Base-by-base conservation (phyloP, 2,329 filamentous ascomycete species). In the Sclerotinia borealis region DNA sequence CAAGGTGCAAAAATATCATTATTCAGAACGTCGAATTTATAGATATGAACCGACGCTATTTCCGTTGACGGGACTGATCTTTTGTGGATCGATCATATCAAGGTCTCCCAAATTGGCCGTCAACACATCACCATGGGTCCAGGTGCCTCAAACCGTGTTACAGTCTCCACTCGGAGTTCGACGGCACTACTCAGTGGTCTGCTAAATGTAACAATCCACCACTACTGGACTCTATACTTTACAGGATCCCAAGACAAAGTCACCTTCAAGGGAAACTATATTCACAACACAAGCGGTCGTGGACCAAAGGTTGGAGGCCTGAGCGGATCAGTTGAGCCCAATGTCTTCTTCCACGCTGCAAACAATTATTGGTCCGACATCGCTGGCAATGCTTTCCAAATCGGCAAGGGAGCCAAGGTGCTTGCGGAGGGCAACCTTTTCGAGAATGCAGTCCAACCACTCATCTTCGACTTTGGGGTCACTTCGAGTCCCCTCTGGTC, bases 21-120 rank as follows among this genome's bases (percentile, higher is more conserved):
- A 59, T 59, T 34, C 55, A 59, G 55, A 85, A 83, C 74, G 75
- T 84, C 62, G 78, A 80, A 60, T 78, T 85, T 70, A 83, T 81
- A 59, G 76, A 82, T 59, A 75, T 85, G 55, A 85, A 85, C 76
- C 79, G 83, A 85, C 71, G 83, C 79, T 45, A 83, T 85, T 71
- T 83, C 81, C 47, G 72, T 85, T 8, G 75, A 82, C 63, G 75
- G 77, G 49, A 72, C 76, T 17, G 79, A 81, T 66, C 66, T 78
- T 39, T 68, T 80, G 15, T 72, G 70, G 69, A 69, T 72, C 31
- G 68, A 71, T 39, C 69, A 70, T 43, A 64, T 69, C 15, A 71
- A 61, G 64, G 65, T 75, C 59, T 78, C 77, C 2, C 69, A 76
- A 19, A 74, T 80, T 51, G 78, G 78, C 10, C 76, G 79, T 59